Base-by-base conservation (phyloP, 129 eudicot genomes). In the Oenanthe sinensis region DNA sequence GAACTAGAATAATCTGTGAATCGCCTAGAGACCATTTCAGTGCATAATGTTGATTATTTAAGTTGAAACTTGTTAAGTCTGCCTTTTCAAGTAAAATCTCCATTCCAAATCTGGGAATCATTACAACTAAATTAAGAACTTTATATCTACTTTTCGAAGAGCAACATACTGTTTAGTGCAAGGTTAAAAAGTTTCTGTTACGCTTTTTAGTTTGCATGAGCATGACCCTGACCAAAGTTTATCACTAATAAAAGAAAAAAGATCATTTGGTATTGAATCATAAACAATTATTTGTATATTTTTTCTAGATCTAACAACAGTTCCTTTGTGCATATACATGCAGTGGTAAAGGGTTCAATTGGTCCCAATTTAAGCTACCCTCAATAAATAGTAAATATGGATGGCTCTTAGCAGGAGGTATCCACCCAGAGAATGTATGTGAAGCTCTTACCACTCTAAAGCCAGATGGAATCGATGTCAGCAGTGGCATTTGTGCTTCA, bases 371-470 rank as follows among this genome's bases (percentile, higher is more conserved):
- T 43, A 87, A 90, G 86, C 84, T 90, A 76, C 99, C 99, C 2
- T 83, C 89, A 15, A 81, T 96, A 75, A 86, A 46, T 44, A 96
- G 97, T 84, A 92, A 92, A 82, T 40, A 86, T 12, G 99, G 97
- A 73, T 96, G 99, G 99, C 90, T 96, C 37, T 83, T 96, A 82
- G 97, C 99, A 0, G 99, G 99, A 70, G 99, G 99, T 76, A 90
- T 92, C 58, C 87, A 85, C 74, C 97, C 99, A 4, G 97, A 87
- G 47, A 96, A 92, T 68, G 97, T 85, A 44, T 62, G 71, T 20
- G 87, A 90, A 58, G 97, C 97, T 55, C 83, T 90, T 77, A 79
- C 87, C 1, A 83, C 86, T 63, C 88, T 92, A 36, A 90, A 36
- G 77, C 99, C 99, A 7, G 79, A 87, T 75, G 99, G 97, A 67